These are phyloP conservation scores for Leccinum insolens DNA, from an alignment of 1,284 basidiomycete genomes.

Conservation along the genomic window DNA sequence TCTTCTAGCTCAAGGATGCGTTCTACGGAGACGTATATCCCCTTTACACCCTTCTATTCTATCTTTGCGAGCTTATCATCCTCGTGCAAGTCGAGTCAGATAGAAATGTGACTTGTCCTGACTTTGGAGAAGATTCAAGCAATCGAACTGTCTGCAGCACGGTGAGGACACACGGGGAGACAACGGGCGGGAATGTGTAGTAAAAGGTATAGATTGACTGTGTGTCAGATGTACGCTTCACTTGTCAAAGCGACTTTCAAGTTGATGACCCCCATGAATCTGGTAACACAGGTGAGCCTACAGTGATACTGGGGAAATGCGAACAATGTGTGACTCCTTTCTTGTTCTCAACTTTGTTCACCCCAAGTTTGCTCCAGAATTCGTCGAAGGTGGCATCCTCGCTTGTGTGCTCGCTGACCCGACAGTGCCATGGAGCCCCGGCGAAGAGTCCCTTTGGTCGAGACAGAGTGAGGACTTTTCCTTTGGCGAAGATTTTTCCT, in stretches of 20 bases:
- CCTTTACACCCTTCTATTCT: constrained; percentile 69
- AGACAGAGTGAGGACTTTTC: constrained; percentile 55
- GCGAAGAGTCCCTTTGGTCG: constrained; percentile 54
- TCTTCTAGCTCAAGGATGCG: constrained; percentile 62
- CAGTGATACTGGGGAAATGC: background rate
- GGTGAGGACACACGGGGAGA: constrained; percentile 76
- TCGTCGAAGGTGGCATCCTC: constrained; percentile 71
- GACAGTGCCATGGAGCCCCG: constrained; percentile 65
- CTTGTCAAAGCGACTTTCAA: constrained; percentile 50
- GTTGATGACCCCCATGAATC: constrained; percentile 66
- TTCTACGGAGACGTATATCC: constrained; percentile 73
- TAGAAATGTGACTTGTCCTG: constrained; percentile 47
- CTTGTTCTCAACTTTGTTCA: constrained; percentile 69
- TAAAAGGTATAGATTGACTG: constrained; percentile 71
- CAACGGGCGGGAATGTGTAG: constrained; percentile 69
- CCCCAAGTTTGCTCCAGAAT: constrained; percentile 68
- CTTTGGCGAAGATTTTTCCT: constrained; percentile 61
- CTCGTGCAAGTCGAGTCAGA: constrained; percentile 53
- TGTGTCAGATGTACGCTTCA: constrained; percentile 64
- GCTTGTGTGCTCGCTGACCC: constrained; percentile 64
- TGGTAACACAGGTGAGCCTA: constrained; percentile 29
- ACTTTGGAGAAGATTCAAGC: constrained; percentile 48
- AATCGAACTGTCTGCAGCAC: constrained; percentile 66
- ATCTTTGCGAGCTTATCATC: constrained; percentile 60
- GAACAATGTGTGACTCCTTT: constrained; percentile 47